Conservation (phyloP, 768 basidiomycete genomes). For the Serendipita indica region DNA sequence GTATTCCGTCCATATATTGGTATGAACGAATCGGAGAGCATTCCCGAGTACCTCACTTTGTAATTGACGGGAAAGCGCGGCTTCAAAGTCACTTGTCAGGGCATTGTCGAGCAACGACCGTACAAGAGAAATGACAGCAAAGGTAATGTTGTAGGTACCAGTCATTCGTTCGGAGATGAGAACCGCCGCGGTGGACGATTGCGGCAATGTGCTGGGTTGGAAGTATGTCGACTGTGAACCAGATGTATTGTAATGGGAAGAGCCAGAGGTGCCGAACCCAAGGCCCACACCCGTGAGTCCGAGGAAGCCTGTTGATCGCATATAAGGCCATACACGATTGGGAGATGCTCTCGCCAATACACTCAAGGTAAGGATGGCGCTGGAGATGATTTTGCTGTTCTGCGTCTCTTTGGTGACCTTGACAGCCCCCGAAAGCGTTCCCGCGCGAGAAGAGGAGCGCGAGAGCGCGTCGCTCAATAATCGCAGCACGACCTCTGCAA, state of each 20-base stretch:
- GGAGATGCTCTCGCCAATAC: constrained; percentile 48
- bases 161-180: constrained; percentile 54
- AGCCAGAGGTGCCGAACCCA: not conserved
- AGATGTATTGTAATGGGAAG: no score
- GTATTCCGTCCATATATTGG: constrained; percentile 80
- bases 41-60: constrained; percentile 53
- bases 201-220: not conserved
- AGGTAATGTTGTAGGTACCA: constrained; percentile 69
- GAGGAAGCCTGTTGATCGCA: constrained; percentile 65
- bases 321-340: constrained; percentile 77
- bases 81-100: constrained; percentile 32
- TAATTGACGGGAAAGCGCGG: constrained; percentile 26
- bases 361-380: constrained; percentile 20
- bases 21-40: constrained; percentile 63
- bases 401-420: not conserved
- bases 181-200: constrained; percentile 41
- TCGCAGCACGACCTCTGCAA: constrained; percentile 67
- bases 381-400: not conserved
- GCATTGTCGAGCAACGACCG: constrained; percentile 64
- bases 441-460: constrained; percentile 25
- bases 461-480: constrained; percentile 66
- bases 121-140: constrained; percentile 61
- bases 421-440: not conserved
- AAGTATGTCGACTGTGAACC: no score
- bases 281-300: constrained; percentile 22